Conservation (phyloP, 192 early-diverging fungal genomes). For the Gonapodya sp. region DNA sequence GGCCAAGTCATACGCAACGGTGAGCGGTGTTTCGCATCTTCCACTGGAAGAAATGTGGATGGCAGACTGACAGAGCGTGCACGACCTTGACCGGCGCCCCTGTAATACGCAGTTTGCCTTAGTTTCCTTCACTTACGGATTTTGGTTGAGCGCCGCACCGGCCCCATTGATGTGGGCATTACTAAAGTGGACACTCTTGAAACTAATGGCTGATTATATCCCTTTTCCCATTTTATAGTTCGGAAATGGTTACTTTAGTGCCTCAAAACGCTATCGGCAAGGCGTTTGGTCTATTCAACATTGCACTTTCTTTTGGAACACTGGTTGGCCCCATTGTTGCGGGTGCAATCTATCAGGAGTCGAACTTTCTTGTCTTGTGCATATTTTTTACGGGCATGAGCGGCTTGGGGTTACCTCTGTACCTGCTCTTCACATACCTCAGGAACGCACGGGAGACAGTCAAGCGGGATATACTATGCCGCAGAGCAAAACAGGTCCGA, state of each 20-base stretch:
- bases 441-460: not conserved
- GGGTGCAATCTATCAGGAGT: slow-evolving; percentile 40
- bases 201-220: too few species aligned
- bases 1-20: not conserved
- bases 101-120: not conserved
- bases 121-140: not conserved
- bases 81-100: too few species aligned
- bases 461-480: too few species aligned
- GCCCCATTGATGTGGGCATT: not conserved
- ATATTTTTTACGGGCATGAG: not conserved
- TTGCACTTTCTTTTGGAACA: slow-evolving; percentile 67
- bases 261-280: slow-evolving; percentile 30
- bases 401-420: not conserved
- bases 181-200: not conserved
- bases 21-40: too few species aligned
- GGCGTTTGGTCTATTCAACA: slow-evolving; percentile 67
- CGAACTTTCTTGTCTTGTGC: slow-evolving; percentile 31
- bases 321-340: slow-evolving; percentile 60
- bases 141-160: not conserved
- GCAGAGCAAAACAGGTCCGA: too few species aligned
- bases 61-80: too few species aligned
- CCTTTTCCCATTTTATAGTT: not conserved
- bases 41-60: too few species aligned
- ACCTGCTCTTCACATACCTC: not conserved
- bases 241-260: not conserved